These are phyloP conservation scores for Leptodermis oblonga DNA, from an alignment of 257 asterid species.

Conservation along the genomic window DNA sequence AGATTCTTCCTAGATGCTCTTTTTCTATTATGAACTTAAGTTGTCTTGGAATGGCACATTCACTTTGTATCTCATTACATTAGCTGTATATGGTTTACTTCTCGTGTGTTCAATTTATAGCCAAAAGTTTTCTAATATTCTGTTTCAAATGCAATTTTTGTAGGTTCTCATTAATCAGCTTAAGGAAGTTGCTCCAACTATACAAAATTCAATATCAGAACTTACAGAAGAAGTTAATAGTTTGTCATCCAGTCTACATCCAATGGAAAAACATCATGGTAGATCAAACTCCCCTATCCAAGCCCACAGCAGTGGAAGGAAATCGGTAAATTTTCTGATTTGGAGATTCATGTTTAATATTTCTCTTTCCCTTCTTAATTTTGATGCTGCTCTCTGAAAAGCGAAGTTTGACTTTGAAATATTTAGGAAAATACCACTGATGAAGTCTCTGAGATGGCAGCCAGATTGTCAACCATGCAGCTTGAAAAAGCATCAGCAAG, in stretches of 20 bases:
- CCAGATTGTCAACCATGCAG: constrained; percentile 75
- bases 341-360: constrained; percentile 9
- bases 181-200: constrained; percentile 93
- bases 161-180: constrained; percentile 97
- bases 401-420: constrained; percentile 20
- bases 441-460: constrained; percentile 67
- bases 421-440: constrained; percentile 61
- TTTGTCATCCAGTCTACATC: constrained; percentile 65
- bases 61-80: neutral
- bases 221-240: constrained; percentile 83
- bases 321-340: constrained; percentile 39
- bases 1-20: constrained; percentile 6
- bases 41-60: neutral
- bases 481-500: constrained; percentile 73
- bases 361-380: constrained; percentile 1
- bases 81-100: neutral
- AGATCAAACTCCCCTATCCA: constrained; percentile 68
- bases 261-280: constrained; percentile 38
- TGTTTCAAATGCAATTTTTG: constrained; percentile 11
- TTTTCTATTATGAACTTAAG: constrained; percentile 7
- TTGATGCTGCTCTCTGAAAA: constrained; percentile 19
- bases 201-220: constrained; percentile 80
- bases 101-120: neutral
- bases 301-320: constrained; percentile 76
- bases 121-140: constrained; percentile 13